Evolutionary conservation across 371 early-diverging fungal genomes (phyloP).

Genomic region (Zopfochytrium polystomum): DNA sequence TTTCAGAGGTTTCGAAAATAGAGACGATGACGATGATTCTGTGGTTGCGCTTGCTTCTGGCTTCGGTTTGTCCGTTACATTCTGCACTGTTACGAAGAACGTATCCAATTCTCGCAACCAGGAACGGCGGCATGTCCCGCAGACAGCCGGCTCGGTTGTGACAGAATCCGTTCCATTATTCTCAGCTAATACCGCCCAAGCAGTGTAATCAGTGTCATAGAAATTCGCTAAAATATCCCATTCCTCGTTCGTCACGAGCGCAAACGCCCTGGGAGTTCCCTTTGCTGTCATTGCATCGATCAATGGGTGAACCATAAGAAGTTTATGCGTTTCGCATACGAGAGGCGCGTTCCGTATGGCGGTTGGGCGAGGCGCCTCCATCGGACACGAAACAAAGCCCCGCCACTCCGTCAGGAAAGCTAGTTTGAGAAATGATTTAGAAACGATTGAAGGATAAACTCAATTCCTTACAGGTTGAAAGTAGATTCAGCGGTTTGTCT

Average conservation of each 20-base stretch:
- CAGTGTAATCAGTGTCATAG: not conserved
- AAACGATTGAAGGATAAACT: not conserved
- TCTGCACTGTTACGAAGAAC: no score
- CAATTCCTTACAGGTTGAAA: slow-evolving; percentile 4
- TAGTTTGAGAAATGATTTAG: not conserved
- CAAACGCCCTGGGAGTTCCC: not conserved
- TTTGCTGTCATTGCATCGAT: not conserved
- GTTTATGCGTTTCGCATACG: not conserved
- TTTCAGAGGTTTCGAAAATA: not conserved
- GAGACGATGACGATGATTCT: not conserved
- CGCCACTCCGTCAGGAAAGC: slow-evolving; percentile 8
- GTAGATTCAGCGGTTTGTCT: not conserved
- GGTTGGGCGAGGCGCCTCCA: not conserved
- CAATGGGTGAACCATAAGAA: slow-evolving; percentile 3
- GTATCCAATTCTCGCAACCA: no score
- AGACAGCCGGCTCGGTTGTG: no score
- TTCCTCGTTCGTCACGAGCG: not conserved
- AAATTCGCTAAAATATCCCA: slow-evolving; percentile 11
- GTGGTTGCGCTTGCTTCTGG: no score
- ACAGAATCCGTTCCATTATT: no score
- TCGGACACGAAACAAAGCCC: slow-evolving; percentile 3
- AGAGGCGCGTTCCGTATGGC: slow-evolving; percentile 1
- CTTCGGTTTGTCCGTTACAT: no score
- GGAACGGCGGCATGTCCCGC: no score
- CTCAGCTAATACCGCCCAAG: no score